Evolutionary conservation across 2,329 filamentous ascomycete species (phyloP), one percentile per base, ranked within the genome.

Genomic region (Achaetomium macrosporum): DNA sequence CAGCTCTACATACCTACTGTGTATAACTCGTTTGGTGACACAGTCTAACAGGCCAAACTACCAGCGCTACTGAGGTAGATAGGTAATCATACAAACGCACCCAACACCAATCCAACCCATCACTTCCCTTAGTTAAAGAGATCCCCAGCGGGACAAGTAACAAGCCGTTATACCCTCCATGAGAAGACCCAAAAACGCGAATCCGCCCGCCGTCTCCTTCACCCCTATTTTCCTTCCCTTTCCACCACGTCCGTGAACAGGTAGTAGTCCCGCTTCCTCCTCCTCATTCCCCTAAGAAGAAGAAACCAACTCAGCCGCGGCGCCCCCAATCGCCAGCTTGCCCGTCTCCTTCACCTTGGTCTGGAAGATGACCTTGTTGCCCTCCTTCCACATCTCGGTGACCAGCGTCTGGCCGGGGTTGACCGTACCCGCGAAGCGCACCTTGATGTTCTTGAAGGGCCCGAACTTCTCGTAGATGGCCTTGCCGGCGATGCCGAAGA

Each of bases 331-430:
- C 56, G 87, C 88, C 63, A 88, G 75, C 79, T 95, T 95, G 64
- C 90, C 90, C 50, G 90, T 96, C 79, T 96, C 90, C 74, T 91
- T 90, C 59, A 96, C 89, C 71, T 84, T 90, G 51, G 82, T 81
- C 78, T 95, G 89, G 79, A 95, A 96, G 58, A 91, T 72, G 51
- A 96, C 79, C 67, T 81, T 84, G 64, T 79, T 80, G 45, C 84
- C 85, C 64, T 95, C 89, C 75, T 87, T 90, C 90, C 90, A 96
- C 88, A 95, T 92, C 77, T 95, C 90, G 7, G 90, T 95, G 57
- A 88, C 79, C 52, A 96, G 78, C n/a, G 89, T 95, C 79, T 96
- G 86, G 13, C 90, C 90, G 0, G 89, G 90, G 53, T 91, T 69
- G 12, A 96, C 90, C 10, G 87, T 84, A 51, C 90, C 90, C 1